Evolutionary conservation across 1,284 basidiomycete species (phyloP).

Genomic region (Heterobasidion parviporum): DNA sequence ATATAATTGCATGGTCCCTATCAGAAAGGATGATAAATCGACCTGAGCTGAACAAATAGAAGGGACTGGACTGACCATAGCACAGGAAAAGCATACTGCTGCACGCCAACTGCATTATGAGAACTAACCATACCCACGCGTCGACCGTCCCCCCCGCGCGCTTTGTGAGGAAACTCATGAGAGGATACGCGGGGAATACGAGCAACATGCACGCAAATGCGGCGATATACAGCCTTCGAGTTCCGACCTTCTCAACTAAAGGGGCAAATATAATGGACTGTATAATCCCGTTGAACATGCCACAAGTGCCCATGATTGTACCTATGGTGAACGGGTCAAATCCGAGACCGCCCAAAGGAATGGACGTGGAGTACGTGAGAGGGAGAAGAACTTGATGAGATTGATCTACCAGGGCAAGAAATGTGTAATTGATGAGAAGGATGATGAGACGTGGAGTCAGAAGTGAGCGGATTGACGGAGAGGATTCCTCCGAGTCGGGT

Average conservation of each 20-base stretch:
- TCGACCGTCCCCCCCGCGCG: background rate
- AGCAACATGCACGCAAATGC: background rate
- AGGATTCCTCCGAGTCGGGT: background rate
- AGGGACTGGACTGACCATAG: background rate
- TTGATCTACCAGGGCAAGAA: background rate
- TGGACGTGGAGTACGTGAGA: background rate
- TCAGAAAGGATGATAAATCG: too few relatives aligned
- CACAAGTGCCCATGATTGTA: background rate
- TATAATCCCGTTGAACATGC: background rate
- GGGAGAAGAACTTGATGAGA: background rate
- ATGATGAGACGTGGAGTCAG: background rate
- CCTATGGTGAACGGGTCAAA: background rate
- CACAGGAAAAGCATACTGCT: background rate
- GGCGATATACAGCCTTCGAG: background rate
- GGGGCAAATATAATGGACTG: background rate
- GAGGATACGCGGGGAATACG: background rate
- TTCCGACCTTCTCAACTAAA: background rate
- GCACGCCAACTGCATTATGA: background rate
- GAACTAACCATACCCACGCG: background rate
- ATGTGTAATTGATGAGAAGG: background rate
- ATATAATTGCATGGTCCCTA: background rate
- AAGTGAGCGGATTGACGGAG: background rate
- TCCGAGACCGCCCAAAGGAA: background rate
- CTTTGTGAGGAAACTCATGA: background rate
- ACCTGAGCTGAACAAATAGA: background rate